phyloP scores from a whole-genome alignment of 225 moss, liverwort and hornwort species.

The Ulota crispa region DNA sequence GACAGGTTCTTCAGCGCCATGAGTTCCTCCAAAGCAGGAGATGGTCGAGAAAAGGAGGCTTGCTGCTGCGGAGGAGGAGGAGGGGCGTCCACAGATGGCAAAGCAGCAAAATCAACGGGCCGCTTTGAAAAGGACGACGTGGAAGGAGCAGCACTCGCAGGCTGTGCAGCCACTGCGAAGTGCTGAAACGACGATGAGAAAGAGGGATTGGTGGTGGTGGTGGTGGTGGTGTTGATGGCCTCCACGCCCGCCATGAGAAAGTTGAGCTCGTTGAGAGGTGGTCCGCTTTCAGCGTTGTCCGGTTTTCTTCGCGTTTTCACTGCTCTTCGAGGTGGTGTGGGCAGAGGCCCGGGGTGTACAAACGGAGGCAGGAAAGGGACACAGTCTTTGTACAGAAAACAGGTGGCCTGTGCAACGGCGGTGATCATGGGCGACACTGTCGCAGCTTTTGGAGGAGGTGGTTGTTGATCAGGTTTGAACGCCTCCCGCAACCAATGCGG shows the following conservation, averaged over 20 bases:
- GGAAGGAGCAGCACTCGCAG: constrained; percentile 29
- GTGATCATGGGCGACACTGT: constrained; percentile 85
- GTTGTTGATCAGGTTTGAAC: constrained; percentile 75
- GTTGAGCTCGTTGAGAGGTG: constrained; percentile 31
- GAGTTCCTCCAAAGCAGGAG: constrained; percentile 73
- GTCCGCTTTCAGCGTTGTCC: constrained; percentile 20
- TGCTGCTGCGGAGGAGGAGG: constrained; percentile 31
- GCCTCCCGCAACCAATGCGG: constrained; percentile 99
- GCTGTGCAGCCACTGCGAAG: constrained; percentile 31
- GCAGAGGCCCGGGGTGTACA: constrained; percentile 74
- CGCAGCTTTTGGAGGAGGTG: constrained; percentile 55
- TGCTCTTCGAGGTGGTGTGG: constrained; percentile 54
- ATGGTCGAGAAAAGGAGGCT: constrained; percentile 45
- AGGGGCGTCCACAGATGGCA: constrained; percentile 59
- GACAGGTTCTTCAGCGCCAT: constrained; percentile 59
- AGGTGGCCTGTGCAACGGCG: constrained; percentile 85
- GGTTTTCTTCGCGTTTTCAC: constrained; percentile 47
- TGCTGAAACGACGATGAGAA: constrained; percentile 49
- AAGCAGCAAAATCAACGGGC: constrained; percentile 59
- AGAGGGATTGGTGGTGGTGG: constrained; percentile 13
- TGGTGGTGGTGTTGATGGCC: background rate
- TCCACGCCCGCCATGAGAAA: constrained; percentile 37
- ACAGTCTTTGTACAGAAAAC: constrained; percentile 66
- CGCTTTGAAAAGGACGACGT: constrained; percentile 46
- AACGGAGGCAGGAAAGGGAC: constrained; percentile 71